Conservation (phyloP, 352 stramenopile species). For the Pythium phragmiticola region DNA sequence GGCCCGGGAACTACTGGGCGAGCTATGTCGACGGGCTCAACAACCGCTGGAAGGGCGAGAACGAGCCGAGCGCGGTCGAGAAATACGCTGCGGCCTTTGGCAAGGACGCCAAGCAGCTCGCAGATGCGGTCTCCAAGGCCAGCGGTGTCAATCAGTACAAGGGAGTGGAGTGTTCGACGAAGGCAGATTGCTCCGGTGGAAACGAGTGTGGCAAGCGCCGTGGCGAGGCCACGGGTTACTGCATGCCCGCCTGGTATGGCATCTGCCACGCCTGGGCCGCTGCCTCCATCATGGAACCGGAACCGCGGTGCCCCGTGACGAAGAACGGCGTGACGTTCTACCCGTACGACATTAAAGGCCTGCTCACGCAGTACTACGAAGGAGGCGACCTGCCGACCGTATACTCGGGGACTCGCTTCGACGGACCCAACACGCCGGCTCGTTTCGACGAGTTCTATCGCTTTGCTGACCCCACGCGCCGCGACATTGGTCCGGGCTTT, state of each 20-base stretch:
- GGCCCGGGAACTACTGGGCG: conserved; percentile 67
- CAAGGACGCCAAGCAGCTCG: conserved; percentile 22
- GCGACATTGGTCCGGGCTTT: conserved; percentile 14
- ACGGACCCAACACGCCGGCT: conserved; percentile 2
- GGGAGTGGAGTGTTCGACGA: neutral
- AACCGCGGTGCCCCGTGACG: conserved; percentile 23
- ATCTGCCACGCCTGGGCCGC: conserved; percentile 25
- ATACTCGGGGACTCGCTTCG: conserved; percentile 6
- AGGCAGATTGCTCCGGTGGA: conserved; percentile 4
- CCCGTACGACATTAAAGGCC: conserved; percentile 12
- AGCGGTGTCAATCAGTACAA: conserved; percentile 22
- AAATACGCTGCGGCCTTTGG: conserved; percentile 29
- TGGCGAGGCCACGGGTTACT: conserved; percentile 8
- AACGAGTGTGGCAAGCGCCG: conserved; percentile 16
- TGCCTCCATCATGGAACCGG: conserved; percentile 20
- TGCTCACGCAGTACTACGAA: conserved; percentile 15
- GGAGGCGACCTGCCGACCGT: conserved; percentile 3
- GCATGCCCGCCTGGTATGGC: conserved; percentile 18
- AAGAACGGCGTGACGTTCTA: conserved; percentile 20
- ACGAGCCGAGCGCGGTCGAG: conserved; percentile 24
- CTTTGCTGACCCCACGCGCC: conserved; percentile 1
- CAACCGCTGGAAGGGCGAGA: conserved; percentile 35
- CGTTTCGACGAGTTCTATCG: conserved; percentile 12
- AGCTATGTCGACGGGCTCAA: conserved; percentile 62
- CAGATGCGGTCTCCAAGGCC: conserved; percentile 17